These are phyloP conservation scores for Epicoccum nigrum DNA, from an alignment of 2,329 filamentous ascomycete genomes.

Conservation along the genomic window DNA sequence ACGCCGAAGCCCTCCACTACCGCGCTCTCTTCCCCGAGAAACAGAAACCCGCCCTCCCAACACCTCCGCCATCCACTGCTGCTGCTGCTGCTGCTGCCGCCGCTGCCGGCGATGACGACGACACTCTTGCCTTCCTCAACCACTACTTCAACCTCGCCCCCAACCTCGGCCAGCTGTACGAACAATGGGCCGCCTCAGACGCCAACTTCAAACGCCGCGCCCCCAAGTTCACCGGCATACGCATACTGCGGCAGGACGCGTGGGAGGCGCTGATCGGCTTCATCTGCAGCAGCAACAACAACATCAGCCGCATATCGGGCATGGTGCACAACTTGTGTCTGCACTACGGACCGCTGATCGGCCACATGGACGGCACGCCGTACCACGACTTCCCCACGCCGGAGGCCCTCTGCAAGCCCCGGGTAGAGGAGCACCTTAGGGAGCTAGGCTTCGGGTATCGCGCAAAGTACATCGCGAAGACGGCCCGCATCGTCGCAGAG, in stretches of 20 bases:
- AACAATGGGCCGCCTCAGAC: conserved; percentile 85
- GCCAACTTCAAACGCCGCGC: conserved; percentile 88
- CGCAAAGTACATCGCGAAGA: conserved; percentile 89
- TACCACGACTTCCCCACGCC: conserved; percentile 90
- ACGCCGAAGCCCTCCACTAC: conserved; percentile 79
- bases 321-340: conserved; percentile 94
- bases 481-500: conserved; percentile 76
- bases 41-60: conserved; percentile 46
- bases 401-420: conserved; percentile 69
- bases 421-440: conserved; percentile 81
- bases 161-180: conserved; percentile 78
- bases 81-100: too few species aligned
- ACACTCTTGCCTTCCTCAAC: conserved; percentile 75
- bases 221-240: conserved; percentile 84
- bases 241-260: conserved; percentile 90
- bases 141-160: conserved; percentile 87
- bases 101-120: conserved; percentile 58
- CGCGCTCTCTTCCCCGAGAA: conserved; percentile 65
- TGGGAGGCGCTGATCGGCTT: conserved; percentile 95
- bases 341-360: conserved; percentile 81
- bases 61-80: conserved; percentile 18
- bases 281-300: conserved; percentile 99
- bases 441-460: conserved; percentile 92
- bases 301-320: conserved; percentile 91
- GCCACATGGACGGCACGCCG: conserved; percentile 68